These are phyloP conservation scores for Blastobotrys indianensis DNA, from an alignment of 1,139 yeast genomes.

Conservation along the genomic window DNA sequence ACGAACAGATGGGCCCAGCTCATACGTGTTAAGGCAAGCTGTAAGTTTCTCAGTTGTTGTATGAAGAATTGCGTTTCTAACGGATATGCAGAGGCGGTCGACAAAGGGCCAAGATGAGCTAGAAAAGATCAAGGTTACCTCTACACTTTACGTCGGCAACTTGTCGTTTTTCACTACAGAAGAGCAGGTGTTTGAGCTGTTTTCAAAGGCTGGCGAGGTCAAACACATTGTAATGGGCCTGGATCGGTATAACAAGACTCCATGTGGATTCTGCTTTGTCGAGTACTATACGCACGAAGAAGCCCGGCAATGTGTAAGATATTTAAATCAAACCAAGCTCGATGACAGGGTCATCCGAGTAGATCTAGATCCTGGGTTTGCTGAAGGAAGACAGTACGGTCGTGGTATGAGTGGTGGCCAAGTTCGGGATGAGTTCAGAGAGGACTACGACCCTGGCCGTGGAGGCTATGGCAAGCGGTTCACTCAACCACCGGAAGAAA, in stretches of 20 bases:
- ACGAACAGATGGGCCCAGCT: constrained; percentile 74
- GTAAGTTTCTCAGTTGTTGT: constrained; percentile 20
- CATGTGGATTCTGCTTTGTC: constrained; percentile 94
- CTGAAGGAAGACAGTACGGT: constrained; percentile 91
- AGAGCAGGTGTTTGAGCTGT: constrained; percentile 84
- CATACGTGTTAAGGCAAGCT: constrained; percentile 74
- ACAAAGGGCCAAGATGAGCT: constrained; percentile 49
- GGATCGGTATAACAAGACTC: constrained; percentile 80
- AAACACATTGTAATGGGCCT: constrained; percentile 86
- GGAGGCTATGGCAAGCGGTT: constrained; percentile 45
- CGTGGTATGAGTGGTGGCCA: constrained; percentile 92
- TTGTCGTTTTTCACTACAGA: constrained; percentile 83
- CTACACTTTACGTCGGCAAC: constrained; percentile 85
- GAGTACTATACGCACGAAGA: constrained; percentile 62
- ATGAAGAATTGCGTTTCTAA: background rate
- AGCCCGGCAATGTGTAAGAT: constrained; percentile 76
- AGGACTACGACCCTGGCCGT: constrained; percentile 51
- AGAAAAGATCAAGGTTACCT: constrained; percentile 55
- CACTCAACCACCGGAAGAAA: constrained; percentile 16
- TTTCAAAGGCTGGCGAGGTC: constrained; percentile 66
- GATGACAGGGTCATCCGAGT: constrained; percentile 76
- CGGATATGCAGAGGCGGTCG: constrained; percentile 12
- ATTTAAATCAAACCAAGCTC: constrained; percentile 68
- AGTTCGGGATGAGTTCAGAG: constrained; percentile 52
- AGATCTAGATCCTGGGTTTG: constrained; percentile 91